Conservation (phyloP, 2,329 filamentous ascomycete genomes). For the Aspergillus ochraceoroseus region DNA sequence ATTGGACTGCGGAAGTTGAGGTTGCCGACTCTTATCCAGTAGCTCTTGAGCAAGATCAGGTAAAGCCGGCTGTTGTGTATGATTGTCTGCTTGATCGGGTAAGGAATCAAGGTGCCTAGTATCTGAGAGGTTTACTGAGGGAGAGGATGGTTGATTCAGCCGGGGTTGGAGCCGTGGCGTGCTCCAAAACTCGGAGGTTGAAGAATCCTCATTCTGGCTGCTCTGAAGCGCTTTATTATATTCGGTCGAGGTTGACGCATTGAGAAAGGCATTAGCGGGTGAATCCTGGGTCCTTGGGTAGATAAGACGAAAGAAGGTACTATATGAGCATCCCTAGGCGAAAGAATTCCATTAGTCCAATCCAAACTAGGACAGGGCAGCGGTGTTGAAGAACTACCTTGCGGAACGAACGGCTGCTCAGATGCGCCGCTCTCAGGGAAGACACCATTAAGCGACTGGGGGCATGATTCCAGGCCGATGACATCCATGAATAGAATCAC, state of each 20-base stretch:
- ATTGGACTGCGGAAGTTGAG: neutral
- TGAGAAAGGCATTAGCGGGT: conserved; percentile 7
- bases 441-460: conserved; percentile 35
- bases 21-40: too few species aligned
- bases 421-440: conserved; percentile 34
- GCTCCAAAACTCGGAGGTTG: conserved; percentile 15
- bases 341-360: neutral
- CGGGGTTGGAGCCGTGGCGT: conserved; percentile 15
- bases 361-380: too few species aligned
- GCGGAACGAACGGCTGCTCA: conserved; percentile 24
- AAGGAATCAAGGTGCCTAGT: neutral
- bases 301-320: conserved; percentile 5
- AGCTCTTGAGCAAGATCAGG: too few species aligned
- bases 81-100: neutral
- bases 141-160: conserved; percentile 14
- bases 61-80: neutral
- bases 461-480: conserved; percentile 40
- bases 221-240: neutral
- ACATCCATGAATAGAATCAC: conserved; percentile 42
- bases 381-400: conserved; percentile 22
- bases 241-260: conserved; percentile 2
- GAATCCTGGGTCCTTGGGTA: conserved; percentile 7
- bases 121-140: neutral
- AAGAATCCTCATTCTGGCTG: conserved; percentile 8
- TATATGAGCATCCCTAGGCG: conserved; percentile 11